Percentiles rank a stretch among this genome's conserved stretches.
Conservation (phyloP, 2,329 filamentous ascomycete genomes). For the Fusarium sp. region DNA sequence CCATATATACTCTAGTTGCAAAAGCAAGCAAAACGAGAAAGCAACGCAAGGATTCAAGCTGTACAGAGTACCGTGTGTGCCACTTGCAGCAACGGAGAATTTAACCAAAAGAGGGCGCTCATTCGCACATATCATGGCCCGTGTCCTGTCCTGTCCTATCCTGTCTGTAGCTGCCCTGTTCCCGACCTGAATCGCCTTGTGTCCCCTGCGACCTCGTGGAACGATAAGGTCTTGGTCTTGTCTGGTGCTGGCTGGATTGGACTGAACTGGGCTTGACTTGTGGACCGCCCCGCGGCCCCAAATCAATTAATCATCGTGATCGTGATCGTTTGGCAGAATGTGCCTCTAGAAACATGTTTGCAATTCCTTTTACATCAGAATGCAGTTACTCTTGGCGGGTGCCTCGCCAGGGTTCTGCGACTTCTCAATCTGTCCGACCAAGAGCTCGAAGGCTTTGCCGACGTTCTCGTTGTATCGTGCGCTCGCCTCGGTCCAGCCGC, state of each 20-base stretch:
- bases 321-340: constrained; percentile 16
- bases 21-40: constrained; percentile 26
- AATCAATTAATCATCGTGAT: constrained; percentile 18
- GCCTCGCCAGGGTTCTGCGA: constrained; percentile 90
- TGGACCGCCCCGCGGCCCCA: constrained; percentile 33
- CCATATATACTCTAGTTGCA: constrained; percentile 37
- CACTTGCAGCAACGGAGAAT: constrained; percentile 30
- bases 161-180: not conserved
- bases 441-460: constrained; percentile 88
- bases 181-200: constrained; percentile 32
- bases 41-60: constrained; percentile 7
- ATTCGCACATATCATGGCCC: constrained; percentile 21
- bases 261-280: constrained; percentile 17
- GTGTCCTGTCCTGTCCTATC: constrained; percentile 17
- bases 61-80: constrained; percentile 5
- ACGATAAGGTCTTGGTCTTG: constrained; percentile 13
- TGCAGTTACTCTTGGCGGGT: constrained; percentile 82
- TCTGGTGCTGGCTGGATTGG: constrained; percentile 14
- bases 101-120: constrained; percentile 29
- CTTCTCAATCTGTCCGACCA: constrained; percentile 96
- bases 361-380: constrained; percentile 74
- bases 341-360: not conserved
- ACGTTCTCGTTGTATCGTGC: constrained; percentile 96
- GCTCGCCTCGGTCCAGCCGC: constrained; percentile 94
- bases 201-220: constrained; percentile 25